A percentile compares a stretch with the other conserved stretches of the same genome.
Evolutionary conservation across 257 asterid genomes (phyloP).

Genomic region (Coffea eugenioides): DNA sequence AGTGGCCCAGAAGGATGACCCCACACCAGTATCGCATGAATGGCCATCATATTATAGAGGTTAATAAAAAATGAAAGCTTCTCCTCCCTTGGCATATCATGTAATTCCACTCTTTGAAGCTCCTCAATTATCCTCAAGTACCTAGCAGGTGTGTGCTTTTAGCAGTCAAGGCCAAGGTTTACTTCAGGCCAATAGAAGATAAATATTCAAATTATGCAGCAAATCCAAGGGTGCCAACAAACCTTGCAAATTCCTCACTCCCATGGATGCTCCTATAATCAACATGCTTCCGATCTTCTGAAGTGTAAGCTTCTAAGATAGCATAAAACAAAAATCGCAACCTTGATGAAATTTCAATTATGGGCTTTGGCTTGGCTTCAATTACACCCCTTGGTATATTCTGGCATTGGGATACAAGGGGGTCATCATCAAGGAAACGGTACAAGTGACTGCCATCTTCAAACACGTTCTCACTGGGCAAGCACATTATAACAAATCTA

Average conservation of each 20-base stretch:
- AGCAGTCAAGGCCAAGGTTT: neutral
- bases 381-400: conserved; percentile 84
- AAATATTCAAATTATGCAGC: neutral
- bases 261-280: conserved; percentile 85
- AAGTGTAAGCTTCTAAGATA: conserved; percentile 78
- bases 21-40: conserved; percentile 67
- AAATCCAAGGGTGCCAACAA: conserved; percentile 10
- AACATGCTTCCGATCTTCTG: conserved; percentile 69
- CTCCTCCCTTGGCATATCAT: conserved; percentile 73
- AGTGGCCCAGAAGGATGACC: conserved; percentile 77
- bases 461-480: conserved; percentile 62
- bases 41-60: conserved; percentile 73
- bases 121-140: conserved; percentile 80
- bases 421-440: conserved; percentile 84
- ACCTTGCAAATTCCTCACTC: conserved; percentile 97
- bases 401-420: conserved; percentile 69
- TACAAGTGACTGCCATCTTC: conserved; percentile 79
- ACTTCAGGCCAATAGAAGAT: neutral
- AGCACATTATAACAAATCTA: conserved; percentile 5
- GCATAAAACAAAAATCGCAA: conserved; percentile 60
- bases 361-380: conserved; percentile 78
- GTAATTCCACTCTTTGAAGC: conserved; percentile 80
- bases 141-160: conserved; percentile 32
- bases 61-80: conserved; percentile 81
- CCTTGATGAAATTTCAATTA: conserved; percentile 71